A percentile compares a stretch with the other conserved stretches of the same genome.
phyloP scores from a whole-genome alignment of 2,329 filamentous ascomycete species.

The Epichloe scottii region DNA sequence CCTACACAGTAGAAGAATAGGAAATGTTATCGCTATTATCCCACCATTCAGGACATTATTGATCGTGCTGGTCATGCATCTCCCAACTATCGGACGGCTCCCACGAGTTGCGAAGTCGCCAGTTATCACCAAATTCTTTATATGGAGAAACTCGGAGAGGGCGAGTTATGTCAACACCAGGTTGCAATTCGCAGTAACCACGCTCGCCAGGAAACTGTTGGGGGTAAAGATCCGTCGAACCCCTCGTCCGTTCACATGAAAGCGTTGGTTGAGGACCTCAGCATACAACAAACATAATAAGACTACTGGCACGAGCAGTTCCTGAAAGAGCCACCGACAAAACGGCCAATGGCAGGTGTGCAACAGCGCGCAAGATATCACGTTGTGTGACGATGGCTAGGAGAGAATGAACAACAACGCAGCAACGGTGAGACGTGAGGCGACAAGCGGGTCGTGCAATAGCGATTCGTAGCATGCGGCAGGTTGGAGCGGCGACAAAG shows the following conservation, averaged over 20 bases:
- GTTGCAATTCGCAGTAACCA: neutral
- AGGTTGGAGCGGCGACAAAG: slow-evolving; percentile 1
- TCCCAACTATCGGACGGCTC: neutral
- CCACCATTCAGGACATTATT: slow-evolving; percentile 6
- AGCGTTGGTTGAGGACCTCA: neutral
- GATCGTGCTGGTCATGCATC: slow-evolving; percentile 1
- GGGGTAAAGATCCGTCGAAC: neutral
- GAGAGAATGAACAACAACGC: slow-evolving; percentile 3
- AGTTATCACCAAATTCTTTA: neutral
- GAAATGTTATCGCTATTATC: slow-evolving; percentile 4
- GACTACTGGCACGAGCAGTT: slow-evolving; percentile 5
- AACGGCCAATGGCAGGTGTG: slow-evolving; percentile 1
- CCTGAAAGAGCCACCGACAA: neutral
- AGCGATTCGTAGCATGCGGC: slow-evolving; percentile 11
- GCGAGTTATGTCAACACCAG: neutral
- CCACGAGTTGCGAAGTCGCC: slow-evolving; percentile 2
- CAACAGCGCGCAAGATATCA: neutral
- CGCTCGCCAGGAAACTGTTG: neutral
- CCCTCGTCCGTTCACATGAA: slow-evolving; percentile 1
- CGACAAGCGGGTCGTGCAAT: slow-evolving; percentile 8
- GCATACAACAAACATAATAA: neutral
- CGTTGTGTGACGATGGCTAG: neutral
- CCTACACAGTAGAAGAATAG: slow-evolving; percentile 2
- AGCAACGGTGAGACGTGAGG: slow-evolving; percentile 6
- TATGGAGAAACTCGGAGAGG: neutral